Conservation (phyloP, 2,329 filamentous ascomycete species). For the Cladosporium sp. region DNA sequence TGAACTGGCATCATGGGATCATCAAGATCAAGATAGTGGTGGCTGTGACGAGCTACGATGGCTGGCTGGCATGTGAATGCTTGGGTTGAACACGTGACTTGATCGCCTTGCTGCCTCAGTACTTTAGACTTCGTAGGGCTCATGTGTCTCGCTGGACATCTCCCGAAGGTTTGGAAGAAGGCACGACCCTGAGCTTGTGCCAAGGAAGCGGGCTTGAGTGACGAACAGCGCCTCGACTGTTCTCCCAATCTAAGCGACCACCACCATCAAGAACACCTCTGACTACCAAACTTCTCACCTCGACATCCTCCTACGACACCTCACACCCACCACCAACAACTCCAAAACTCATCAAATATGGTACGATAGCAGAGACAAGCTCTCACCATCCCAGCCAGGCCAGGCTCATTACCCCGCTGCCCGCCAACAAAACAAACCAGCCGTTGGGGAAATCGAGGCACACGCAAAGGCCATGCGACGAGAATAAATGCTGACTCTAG, state of each 20-base stretch:
- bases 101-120: background rate
- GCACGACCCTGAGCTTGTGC: background rate
- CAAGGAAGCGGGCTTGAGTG: background rate
- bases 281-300: background rate
- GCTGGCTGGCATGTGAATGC: background rate
- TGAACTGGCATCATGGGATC: constrained; percentile 18
- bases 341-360: constrained; percentile 26
- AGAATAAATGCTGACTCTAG: constrained; percentile 23
- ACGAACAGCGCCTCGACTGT: constrained; percentile 13
- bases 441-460: constrained; percentile 9
- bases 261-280: background rate
- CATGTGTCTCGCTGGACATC: background rate
- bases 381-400: constrained; percentile 4
- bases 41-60: background rate
- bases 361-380: constrained; percentile 22
- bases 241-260: constrained; percentile 5
- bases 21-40: background rate
- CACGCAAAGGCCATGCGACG: background rate
- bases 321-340: constrained; percentile 1
- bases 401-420: constrained; percentile 25
- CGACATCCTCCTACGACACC: background rate
- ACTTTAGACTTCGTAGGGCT: background rate
- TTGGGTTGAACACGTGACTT: background rate
- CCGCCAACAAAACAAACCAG: constrained; percentile 18
- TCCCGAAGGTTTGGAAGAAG: background rate